Evolutionary conservation across 768 basidiomycete genomes (phyloP).

Genomic region (Mycena chlorophos): DNA sequence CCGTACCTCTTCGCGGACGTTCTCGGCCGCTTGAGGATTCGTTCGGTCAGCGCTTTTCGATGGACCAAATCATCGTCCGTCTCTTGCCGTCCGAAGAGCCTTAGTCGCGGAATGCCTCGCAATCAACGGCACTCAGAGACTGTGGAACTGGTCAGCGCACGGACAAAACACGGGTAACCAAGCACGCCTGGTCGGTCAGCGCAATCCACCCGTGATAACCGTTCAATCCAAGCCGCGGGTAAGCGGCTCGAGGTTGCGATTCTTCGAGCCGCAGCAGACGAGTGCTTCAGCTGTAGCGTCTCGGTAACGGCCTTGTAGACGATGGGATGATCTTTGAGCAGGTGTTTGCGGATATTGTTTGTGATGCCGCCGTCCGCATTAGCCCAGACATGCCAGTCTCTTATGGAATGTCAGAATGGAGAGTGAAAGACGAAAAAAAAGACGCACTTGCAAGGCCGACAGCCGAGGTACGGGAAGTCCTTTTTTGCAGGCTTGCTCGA

Average conservation of each 20-base stretch:
- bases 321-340: background rate
- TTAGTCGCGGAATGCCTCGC: constrained; percentile 2
- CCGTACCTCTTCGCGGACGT: background rate
- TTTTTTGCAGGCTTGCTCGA: background rate
- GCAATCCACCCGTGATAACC: background rate
- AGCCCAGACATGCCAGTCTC: background rate
- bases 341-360: background rate
- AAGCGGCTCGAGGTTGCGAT: background rate
- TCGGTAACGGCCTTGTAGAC: background rate
- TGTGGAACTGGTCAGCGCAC: background rate
- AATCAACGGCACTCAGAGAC: constrained; percentile 7
- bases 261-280: background rate
- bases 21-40: background rate
- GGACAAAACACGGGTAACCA: background rate
- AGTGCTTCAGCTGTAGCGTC: background rate
- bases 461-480: background rate
- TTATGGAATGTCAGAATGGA: background rate
- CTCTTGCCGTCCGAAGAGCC: background rate
- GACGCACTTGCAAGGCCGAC: background rate
- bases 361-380: background rate
- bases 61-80: background rate
- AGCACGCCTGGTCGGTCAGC: background rate
- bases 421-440: background rate
- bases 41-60: background rate
- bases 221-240: background rate